These are phyloP conservation scores for Lojkania enalia DNA, from an alignment of 2,329 filamentous ascomycete genomes.

Conservation along the genomic window DNA sequence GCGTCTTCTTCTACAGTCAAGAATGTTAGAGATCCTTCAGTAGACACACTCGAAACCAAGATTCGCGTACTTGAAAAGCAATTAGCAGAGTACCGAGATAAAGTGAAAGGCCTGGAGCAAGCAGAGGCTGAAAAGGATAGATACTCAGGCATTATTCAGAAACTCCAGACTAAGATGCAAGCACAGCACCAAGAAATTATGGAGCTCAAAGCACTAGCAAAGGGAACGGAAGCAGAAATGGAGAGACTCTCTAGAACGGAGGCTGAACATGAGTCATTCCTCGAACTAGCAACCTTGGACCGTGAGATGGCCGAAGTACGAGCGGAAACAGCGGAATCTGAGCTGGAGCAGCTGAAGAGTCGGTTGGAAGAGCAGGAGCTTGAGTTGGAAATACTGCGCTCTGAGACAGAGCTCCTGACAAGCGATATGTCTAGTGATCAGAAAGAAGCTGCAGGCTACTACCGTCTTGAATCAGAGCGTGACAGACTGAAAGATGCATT, in stretches of 20 bases:
- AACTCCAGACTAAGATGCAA: conserved; percentile 86
- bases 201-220: conserved; percentile 75
- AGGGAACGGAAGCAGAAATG: conserved; percentile 71
- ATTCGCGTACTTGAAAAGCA: conserved; percentile 87
- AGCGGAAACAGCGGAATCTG: conserved; percentile 77
- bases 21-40: conserved; percentile 37
- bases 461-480: conserved; percentile 89
- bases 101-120: conserved; percentile 76
- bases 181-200: conserved; percentile 78
- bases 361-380: conserved; percentile 83
- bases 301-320: conserved; percentile 96
- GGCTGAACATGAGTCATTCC: conserved; percentile 79
- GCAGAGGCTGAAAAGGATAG: conserved; percentile 76
- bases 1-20: conserved; percentile 19
- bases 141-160: conserved; percentile 84
- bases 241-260: conserved; percentile 73
- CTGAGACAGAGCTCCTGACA: conserved; percentile 83
- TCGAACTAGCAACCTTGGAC: conserved; percentile 88
- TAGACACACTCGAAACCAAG: conserved; percentile 88
- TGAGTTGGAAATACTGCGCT: conserved; percentile 82
- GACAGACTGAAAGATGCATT: conserved; percentile 85
- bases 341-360: conserved; percentile 75
- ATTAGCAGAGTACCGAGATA: conserved; percentile 80
- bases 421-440: conserved; percentile 89
- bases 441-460: conserved; percentile 80